A percentile compares a stretch with the other conserved stretches of the same genome.
These are phyloP conservation scores for Naganishia randhawae DNA, from an alignment of 768 basidiomycete species.

Conservation along the genomic window DNA sequence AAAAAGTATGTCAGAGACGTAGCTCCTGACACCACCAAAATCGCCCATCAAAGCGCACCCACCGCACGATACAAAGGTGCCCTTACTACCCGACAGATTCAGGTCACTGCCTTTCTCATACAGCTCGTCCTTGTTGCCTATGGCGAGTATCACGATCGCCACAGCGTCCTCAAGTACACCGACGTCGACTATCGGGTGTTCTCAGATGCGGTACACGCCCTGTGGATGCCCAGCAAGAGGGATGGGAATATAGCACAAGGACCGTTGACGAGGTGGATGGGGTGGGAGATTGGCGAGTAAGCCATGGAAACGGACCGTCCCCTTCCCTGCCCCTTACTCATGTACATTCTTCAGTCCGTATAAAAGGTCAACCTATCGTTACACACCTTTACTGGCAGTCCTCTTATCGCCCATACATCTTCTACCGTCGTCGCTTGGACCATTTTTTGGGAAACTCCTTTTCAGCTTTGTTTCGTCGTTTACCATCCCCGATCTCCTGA, in stretches of 20 bases:
- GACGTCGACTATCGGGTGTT: conserved; percentile 97
- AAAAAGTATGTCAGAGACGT: no score
- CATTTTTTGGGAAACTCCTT: conserved; percentile 83
- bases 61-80: no score
- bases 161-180: conserved; percentile 86
- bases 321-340: not conserved
- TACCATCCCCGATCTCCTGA: conserved; percentile 6
- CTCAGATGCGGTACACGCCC: conserved; percentile 77
- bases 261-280: conserved; percentile 52
- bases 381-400: conserved; percentile 86
- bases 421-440: conserved; percentile 57
- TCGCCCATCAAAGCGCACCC: no score
- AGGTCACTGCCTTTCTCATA: conserved; percentile 49
- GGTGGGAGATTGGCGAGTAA: conserved; percentile 68
- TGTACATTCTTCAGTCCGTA: conserved; percentile 88
- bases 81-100: not conserved
- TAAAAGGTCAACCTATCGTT: conserved; percentile 84
- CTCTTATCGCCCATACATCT: conserved; percentile 74
- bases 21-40: no score
- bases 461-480: conserved; percentile 80
- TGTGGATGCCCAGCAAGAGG: conserved; percentile 32
- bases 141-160: conserved; percentile 84
- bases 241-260: conserved; percentile 54
- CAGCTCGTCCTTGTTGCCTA: conserved; percentile 72
- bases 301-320: conserved; percentile 49